phyloP scores from a whole-genome alignment of 225 moss, liverwort and hornwort genomes.

The Thuidium tamariscinum region DNA sequence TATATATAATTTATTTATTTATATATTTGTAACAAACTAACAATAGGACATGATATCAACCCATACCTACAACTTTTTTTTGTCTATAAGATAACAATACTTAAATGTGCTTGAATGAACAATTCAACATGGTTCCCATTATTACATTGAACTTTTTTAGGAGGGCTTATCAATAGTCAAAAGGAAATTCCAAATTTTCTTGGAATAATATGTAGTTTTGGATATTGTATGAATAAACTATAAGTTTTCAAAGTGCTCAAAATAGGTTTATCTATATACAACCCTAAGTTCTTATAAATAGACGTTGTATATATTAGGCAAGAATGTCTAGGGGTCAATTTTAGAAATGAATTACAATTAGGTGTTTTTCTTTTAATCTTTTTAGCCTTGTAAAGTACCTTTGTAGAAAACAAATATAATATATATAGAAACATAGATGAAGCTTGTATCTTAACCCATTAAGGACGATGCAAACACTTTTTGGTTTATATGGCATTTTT shows the following conservation, averaged over 20 bases:
- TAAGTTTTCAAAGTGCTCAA: neutral
- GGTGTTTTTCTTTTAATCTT: neutral
- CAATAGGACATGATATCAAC: neutral
- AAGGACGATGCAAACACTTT: too few relatives aligned
- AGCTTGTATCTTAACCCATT: too few relatives aligned
- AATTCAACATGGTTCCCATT: neutral
- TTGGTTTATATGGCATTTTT: too few relatives aligned
- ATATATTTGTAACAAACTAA: too few relatives aligned
- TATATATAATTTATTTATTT: too few relatives aligned
- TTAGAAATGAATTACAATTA: neutral
- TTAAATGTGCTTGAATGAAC: neutral
- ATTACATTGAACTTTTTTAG: neutral
- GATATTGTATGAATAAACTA: neutral
- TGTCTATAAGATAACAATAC: neutral
- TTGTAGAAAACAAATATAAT: neutral
- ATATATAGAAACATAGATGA: neutral
- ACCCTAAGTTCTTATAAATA: neutral
- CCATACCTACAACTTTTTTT: neutral
- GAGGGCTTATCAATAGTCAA: fast-evolving
- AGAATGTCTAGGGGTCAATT: fast-evolving
- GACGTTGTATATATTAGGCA: neutral
- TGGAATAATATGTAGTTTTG: neutral
- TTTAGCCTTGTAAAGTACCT: neutral
- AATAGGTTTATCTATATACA: fast-evolving
- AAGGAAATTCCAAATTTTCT: neutral